Evolutionary conservation across 2,329 filamentous ascomycete species (phyloP).

Genomic region (Alternaria conjuncta): DNA sequence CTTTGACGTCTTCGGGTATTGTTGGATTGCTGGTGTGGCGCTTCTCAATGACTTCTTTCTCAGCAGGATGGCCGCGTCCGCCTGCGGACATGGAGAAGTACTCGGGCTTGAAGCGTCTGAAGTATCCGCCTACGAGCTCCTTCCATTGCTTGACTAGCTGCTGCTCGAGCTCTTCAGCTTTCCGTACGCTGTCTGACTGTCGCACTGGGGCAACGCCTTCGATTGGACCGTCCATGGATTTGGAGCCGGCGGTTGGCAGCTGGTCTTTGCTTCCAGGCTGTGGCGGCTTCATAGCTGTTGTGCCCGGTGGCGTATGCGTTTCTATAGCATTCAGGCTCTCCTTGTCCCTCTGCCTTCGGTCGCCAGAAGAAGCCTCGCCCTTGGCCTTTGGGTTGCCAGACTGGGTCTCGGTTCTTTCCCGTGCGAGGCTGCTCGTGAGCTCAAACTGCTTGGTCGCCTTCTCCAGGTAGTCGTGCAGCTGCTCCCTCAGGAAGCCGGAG

Average conservation of each 20-base stretch:
- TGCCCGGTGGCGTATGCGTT: constrained; percentile 54
- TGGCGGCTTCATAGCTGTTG: constrained; percentile 50
- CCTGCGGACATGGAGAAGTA: constrained; percentile 66
- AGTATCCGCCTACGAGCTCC: constrained; percentile 89
- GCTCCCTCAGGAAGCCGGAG: constrained; percentile 82
- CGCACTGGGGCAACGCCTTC: constrained; percentile 38
- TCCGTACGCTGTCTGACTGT: constrained; percentile 59
- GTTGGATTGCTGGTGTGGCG: constrained; percentile 31
- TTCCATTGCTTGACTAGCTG: constrained; percentile 79
- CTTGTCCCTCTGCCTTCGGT: constrained; percentile 38
- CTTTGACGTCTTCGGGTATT: constrained; percentile 30
- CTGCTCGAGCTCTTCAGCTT: constrained; percentile 72
- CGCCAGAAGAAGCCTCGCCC: constrained; percentile 25
- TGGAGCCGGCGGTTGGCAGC: constrained; percentile 33
- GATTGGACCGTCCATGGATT: constrained; percentile 28
- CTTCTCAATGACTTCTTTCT: constrained; percentile 39
- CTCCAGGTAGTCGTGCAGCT: constrained; percentile 88
- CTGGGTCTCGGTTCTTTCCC: constrained; percentile 26
- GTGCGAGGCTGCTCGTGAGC: constrained; percentile 73
- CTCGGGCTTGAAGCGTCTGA: constrained; percentile 84
- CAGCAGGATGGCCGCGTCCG: constrained; percentile 43
- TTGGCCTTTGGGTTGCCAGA: constrained; percentile 35
- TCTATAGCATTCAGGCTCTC: constrained; percentile 54
- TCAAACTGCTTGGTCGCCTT: constrained; percentile 78
- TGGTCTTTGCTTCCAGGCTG: constrained; percentile 26